A percentile compares a stretch with the other conserved stretches of the same genome.
These are phyloP conservation scores for Psidium friedrichsthalianum DNA, from an alignment of 345 rosid genomes.

Conservation along the genomic window DNA sequence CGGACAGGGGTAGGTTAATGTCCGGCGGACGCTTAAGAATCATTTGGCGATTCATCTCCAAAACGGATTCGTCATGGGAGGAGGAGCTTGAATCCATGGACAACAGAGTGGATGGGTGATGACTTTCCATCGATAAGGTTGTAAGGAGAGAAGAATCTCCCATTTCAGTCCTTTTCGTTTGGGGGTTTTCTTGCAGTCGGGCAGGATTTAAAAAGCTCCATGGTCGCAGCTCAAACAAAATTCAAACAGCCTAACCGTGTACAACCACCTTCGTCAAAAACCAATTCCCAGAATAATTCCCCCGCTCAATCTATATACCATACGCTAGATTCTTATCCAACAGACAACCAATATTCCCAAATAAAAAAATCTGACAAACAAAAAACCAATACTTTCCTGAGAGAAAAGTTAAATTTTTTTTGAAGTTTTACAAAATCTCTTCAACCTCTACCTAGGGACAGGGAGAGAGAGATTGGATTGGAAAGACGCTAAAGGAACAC, in stretches of 20 bases:
- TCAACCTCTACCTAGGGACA: conserved; percentile 10
- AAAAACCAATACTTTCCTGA: conserved; percentile 1
- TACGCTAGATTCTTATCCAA: neutral
- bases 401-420: conserved; percentile 1
- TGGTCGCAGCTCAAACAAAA: conserved; percentile 30
- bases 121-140: conserved; percentile 71
- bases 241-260: conserved; percentile 15
- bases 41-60: conserved; percentile 77
- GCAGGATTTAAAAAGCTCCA: conserved; percentile 16
- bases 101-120: conserved; percentile 86
- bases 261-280: conserved; percentile 25
- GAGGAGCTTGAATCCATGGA: conserved; percentile 95
- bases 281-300: conserved; percentile 50
- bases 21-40: conserved; percentile 84
- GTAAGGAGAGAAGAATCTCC: conserved; percentile 57
- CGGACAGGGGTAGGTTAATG: conserved; percentile 82
- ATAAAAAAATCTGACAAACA: conserved; percentile 8
- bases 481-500: conserved; percentile 28
- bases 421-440: conserved; percentile 5
- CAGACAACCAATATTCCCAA: neutral
- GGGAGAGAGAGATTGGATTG: conserved; percentile 11
- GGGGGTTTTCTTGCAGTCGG: conserved; percentile 21
- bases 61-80: conserved; percentile 79
- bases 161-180: conserved; percentile 18
- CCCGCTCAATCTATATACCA: conserved; percentile 6